phyloP scores from a whole-genome alignment of 225 moss, liverwort and hornwort species.

The Climacium dendroides region DNA sequence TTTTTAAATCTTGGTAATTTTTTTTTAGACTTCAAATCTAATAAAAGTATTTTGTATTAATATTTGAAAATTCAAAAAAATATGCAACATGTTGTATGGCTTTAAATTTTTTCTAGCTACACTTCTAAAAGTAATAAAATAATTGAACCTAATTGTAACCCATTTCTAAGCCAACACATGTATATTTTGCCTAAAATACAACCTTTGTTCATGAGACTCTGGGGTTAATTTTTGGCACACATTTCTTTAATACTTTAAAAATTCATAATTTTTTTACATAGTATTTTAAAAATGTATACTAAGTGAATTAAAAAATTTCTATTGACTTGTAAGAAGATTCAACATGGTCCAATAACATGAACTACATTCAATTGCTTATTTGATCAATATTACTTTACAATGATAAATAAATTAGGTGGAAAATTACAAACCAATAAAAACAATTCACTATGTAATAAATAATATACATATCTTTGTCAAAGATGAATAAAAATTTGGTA shows the following conservation, averaged over 20 bases:
- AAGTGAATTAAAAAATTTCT: not conserved
- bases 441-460: not conserved
- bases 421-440: not conserved
- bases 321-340: not conserved
- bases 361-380: not conserved
- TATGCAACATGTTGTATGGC: not conserved
- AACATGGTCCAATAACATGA: not conserved
- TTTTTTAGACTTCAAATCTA: not conserved
- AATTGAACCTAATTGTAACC: fast-evolving
- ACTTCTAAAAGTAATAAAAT: not conserved
- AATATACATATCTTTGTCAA: not conserved
- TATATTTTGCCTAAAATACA: not conserved
- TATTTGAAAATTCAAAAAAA: not conserved
- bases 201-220: fast-evolving
- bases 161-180: not conserved
- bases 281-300: not conserved
- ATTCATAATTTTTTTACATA: not conserved
- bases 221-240: not conserved
- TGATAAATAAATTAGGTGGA: not conserved
- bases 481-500: not conserved
- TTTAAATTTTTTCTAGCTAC: not conserved
- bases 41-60: not conserved
- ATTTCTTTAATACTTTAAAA: not conserved
- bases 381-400: not conserved
- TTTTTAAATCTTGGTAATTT: not conserved